Conservation (phyloP, 1,139 yeast genomes). For the Ogataea hybrid region DNA sequence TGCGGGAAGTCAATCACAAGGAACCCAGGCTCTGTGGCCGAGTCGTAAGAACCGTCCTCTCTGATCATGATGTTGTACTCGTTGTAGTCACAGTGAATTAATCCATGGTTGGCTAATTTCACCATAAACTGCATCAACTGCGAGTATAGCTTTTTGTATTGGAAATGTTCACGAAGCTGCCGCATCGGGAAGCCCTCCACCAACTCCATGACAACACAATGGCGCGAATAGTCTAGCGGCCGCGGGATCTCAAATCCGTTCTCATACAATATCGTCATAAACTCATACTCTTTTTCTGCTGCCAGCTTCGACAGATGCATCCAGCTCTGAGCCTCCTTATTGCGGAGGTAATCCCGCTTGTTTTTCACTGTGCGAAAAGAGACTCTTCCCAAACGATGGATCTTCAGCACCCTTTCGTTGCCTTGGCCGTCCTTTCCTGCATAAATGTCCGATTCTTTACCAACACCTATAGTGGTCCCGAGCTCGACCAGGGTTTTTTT, state of each 20-base stretch:
- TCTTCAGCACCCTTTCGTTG: constrained; percentile 68
- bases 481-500: constrained; percentile 72
- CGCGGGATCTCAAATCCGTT: constrained; percentile 84
- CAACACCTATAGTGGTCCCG: constrained; percentile 91
- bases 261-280: constrained; percentile 70
- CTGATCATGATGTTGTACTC: constrained; percentile 92
- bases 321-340: constrained; percentile 69
- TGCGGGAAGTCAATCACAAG: constrained; percentile 98
- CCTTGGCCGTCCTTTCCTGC: constrained; percentile 76
- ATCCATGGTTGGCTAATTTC: constrained; percentile 78
- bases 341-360: constrained; percentile 85
- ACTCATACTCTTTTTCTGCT: constrained; percentile 87
- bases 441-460: constrained; percentile 95
- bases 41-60: constrained; percentile 37
- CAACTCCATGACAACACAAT: constrained; percentile 89
- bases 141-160: constrained; percentile 70
- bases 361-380: constrained; percentile 90
- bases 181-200: constrained; percentile 90
- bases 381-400: constrained; percentile 90
- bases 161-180: constrained; percentile 64
- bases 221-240: constrained; percentile 89
- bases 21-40: constrained; percentile 60
- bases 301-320: constrained; percentile 88
- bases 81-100: constrained; percentile 96
- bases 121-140: constrained; percentile 87